Conservation (phyloP, 2,329 filamentous ascomycete genomes). For the Aspergillus candidus region DNA sequence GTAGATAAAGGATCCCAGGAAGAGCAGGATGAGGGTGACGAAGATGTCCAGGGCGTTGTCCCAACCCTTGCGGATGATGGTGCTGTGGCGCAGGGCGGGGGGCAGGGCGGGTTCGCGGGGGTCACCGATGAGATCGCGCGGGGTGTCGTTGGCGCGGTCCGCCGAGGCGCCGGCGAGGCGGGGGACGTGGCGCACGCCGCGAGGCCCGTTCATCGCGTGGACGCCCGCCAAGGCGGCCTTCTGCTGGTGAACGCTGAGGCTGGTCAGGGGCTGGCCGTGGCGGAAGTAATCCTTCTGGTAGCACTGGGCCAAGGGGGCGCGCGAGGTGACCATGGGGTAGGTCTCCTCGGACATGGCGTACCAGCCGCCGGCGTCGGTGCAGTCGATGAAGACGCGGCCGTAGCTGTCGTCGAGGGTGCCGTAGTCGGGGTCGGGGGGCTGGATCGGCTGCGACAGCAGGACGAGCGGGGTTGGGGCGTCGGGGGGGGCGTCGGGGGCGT, state of each 20-base stretch:
- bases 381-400: slow-evolving; percentile 75
- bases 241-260: slow-evolving; percentile 42
- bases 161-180: slow-evolving; percentile 40
- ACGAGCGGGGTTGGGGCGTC: slow-evolving; percentile 65
- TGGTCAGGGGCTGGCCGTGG: slow-evolving; percentile 33
- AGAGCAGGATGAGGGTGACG: slow-evolving; percentile 35
- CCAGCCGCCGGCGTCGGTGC: slow-evolving; percentile 81
- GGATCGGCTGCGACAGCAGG: slow-evolving; percentile 76
- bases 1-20: slow-evolving; percentile 39
- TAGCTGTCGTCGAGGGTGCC: slow-evolving; percentile 47
- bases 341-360: slow-evolving; percentile 83
- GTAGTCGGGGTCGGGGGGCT: slow-evolving; percentile 48
- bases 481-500: slow-evolving; percentile 53
- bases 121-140: slow-evolving; percentile 29
- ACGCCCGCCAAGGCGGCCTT: slow-evolving; percentile 64
- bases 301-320: slow-evolving; percentile 52
- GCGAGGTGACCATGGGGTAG: slow-evolving; percentile 79
- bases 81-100: slow-evolving; percentile 36
- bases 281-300: slow-evolving; percentile 48
- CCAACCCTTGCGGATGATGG: slow-evolving; percentile 42
- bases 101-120: slow-evolving; percentile 34
- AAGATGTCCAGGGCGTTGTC: slow-evolving; percentile 42
- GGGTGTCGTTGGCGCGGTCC: slow-evolving; percentile 34
- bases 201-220: slow-evolving; percentile 54
- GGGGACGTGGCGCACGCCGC: slow-evolving; percentile 36